phyloP scores from a whole-genome alignment of 257 asterid genomes.

The Lithospermum erythrorhizon region DNA sequence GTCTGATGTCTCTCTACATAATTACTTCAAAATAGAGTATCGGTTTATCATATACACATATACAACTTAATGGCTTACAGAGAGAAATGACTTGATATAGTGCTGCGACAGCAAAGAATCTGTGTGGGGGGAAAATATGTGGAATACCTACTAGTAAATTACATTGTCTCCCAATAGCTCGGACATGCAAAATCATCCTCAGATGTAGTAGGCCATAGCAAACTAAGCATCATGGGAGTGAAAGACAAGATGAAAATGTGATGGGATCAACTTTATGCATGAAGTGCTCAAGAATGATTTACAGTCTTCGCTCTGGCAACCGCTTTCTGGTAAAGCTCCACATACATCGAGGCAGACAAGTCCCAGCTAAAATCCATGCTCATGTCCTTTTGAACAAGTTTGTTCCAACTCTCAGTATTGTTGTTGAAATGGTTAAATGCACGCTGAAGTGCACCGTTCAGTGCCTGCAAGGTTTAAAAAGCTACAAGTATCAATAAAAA shows the following conservation, averaged over 20 bases:
- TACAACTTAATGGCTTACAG: neutral
- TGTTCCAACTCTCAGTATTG: slow-evolving; percentile 50
- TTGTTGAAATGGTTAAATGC: slow-evolving; percentile 50
- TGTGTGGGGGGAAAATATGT: no score
- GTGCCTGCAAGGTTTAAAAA: slow-evolving; percentile 32
- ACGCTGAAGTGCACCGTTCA: slow-evolving; percentile 62
- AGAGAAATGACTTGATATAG: neutral
- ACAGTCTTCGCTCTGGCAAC: slow-evolving; percentile 52
- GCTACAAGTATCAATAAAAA: neutral
- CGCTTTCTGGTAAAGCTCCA: slow-evolving; percentile 68
- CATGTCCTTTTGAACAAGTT: slow-evolving; percentile 74
- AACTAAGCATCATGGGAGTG: neutral
- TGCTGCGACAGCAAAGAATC: neutral
- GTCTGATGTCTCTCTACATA: neutral
- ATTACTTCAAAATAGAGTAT: neutral
- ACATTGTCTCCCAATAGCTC: neutral
- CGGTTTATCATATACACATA: neutral
- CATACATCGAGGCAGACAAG: slow-evolving; percentile 68
- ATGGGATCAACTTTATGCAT: neutral
- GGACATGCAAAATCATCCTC: neutral
- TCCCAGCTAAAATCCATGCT: slow-evolving; percentile 90
- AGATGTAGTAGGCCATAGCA: neutral
- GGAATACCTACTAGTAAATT: neutral
- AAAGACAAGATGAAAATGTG: neutral
- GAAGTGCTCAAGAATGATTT: slow-evolving; percentile 17